Evolutionary conservation across 768 basidiomycete species (phyloP), one percentile per base, ranked within the genome.

Genomic region (Suillus brevipes): DNA sequence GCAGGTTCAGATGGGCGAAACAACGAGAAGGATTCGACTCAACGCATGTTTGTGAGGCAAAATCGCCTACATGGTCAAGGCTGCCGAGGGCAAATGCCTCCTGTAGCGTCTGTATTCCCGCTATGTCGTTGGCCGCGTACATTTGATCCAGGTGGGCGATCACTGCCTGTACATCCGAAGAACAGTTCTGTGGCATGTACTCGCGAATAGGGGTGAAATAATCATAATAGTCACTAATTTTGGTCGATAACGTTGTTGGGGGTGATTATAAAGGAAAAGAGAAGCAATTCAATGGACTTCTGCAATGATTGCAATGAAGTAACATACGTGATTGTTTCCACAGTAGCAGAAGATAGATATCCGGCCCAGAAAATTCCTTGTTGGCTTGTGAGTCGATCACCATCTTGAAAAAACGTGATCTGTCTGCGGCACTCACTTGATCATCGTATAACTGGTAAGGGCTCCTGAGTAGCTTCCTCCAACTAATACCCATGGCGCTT

Each of bases 141-240:
- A 86, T 84, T 61, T 79, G 60, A 70, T 91, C 90, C 42, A 91
- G 76, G 68, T 89, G 82, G 7, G 82, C 70, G 62, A 91, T 82
- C 16, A 88, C 89, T 6, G 82, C 83, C 73, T 89, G 78, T 38
- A 91, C 81, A 69, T 92, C 91, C 0, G 88, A 83, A 12, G 89
- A 90, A 75, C 91, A 92, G 74, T 92, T 92, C 67, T 68, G 67
- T 2, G 89, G 87, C 88, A 90, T 91, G 69, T 84, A 77, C 69
- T 84, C 78, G 18, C 85, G 85, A 68, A 89, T 84, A 16, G 89
- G 89, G 65, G 90, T 89, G 73, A 89, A 91, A 70, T 53, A 92
- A 64, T 79, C 79, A 36, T 69, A 68, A 52, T 65, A 72, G 28
- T 74, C 63, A 18, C 72, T 12, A 31, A 0, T 2, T 31, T 31